These are phyloP conservation scores for Penicillium dipodomyicola DNA, from an alignment of 495 filamentous ascomycete genomes.

Conservation along the genomic window DNA sequence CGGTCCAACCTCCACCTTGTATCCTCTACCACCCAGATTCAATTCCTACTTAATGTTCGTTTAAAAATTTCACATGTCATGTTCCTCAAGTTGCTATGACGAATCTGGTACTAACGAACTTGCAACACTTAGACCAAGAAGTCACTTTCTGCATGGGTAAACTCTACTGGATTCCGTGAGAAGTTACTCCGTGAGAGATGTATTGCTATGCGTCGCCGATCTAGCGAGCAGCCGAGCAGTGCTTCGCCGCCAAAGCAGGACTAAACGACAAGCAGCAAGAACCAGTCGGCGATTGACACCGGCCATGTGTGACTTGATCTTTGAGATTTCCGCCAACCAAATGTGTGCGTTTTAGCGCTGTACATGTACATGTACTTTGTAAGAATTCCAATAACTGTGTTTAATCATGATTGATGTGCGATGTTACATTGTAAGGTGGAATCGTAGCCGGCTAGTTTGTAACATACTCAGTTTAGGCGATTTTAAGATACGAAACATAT, in stretches of 20 bases:
- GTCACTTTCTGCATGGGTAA: constrained; percentile 21
- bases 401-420: background rate
- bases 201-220: constrained; percentile 46
- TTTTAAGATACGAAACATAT: background rate
- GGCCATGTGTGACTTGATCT: background rate
- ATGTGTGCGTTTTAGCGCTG: background rate
- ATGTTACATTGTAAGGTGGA: background rate
- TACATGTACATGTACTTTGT: background rate
- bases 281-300: background rate
- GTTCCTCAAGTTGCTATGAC: background rate
- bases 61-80: background rate
- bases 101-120: constrained; percentile 12
- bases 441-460: background rate
- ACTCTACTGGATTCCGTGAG: constrained; percentile 60
- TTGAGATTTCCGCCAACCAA: background rate
- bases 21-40: constrained; percentile 5
- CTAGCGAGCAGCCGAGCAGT: constrained; percentile 28
- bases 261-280: constrained; percentile 1
- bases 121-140: constrained; percentile 2
- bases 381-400: background rate
- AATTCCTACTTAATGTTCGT: constrained; percentile 6
- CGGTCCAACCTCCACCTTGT: background rate
- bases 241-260: constrained; percentile 5
- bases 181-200: constrained; percentile 66
- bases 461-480: background rate